Conservation (phyloP, 2,329 filamentous ascomycete species). For the Aspergillus pseudoterreus region DNA sequence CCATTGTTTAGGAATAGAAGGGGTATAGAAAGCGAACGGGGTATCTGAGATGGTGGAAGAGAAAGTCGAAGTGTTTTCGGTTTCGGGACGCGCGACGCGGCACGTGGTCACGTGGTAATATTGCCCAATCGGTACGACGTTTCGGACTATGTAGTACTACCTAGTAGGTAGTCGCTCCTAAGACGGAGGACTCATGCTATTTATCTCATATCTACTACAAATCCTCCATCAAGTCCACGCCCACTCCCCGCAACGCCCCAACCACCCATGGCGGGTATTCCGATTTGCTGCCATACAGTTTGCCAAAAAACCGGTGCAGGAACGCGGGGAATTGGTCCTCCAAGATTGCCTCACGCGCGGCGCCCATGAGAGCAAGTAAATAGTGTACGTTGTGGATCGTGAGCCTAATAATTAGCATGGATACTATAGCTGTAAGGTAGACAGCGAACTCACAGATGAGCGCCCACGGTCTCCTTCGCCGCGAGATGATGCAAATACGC, state of each 20-base stretch:
- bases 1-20: not conserved
- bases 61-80: not conserved
- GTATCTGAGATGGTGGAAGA: not conserved
- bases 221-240: slow-evolving; percentile 63
- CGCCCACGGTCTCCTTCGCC: slow-evolving; percentile 91
- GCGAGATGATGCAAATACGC: slow-evolving; percentile 90
- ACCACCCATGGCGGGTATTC: slow-evolving; percentile 83
- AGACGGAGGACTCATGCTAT: not conserved
- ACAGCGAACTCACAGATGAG: slow-evolving; percentile 53
- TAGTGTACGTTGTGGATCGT: slow-evolving; percentile 97
- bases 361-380: slow-evolving; percentile 77
- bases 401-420: slow-evolving; percentile 50
- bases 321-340: slow-evolving; percentile 78
- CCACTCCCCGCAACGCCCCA: slow-evolving; percentile 71
- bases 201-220: slow-evolving; percentile 4
- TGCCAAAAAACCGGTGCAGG: slow-evolving; percentile 71
- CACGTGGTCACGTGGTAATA: slow-evolving; percentile 23
- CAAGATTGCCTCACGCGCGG: slow-evolving; percentile 71
- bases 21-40: not conserved
- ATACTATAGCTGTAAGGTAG: not conserved
- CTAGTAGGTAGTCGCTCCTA: not conserved
- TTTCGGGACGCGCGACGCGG: slow-evolving; percentile 21
- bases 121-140: not conserved
- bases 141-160: not conserved
- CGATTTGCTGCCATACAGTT: slow-evolving; percentile 63